Base-by-base conservation (phyloP, 768 basidiomycete species). In the Tulasnella sp. region DNA sequence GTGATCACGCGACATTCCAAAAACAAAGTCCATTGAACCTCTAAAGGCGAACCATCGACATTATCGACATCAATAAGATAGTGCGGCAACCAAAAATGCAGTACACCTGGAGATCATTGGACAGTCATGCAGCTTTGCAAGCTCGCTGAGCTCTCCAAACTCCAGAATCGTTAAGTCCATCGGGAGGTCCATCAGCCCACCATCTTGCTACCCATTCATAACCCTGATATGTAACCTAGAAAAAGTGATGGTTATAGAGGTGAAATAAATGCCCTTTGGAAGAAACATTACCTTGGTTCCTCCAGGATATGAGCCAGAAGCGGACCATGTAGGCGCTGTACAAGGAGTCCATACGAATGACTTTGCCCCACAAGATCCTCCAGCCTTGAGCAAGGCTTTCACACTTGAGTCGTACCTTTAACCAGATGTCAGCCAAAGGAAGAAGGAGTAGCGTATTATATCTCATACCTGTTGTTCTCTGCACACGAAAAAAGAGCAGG, bases 141-240 rank as follows among this genome's bases (percentile, higher is more conserved):
- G 55, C 45, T 15, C 22, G 45, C n/a, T 51, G n/a, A 13, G 55
- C 48, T 9, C 35, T 43, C 57, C 55, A 56, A 25, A 40, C 53
- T 2, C 48, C 48, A 19, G 33, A 49, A 19, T 48, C 40, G 20
- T 43, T 45, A 32, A 32, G 37, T 24, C 45, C 44, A 10, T 16
- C 39, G 4, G 55, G 57, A n/a, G 52, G 20, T 13, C 41, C 37
- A 8, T 29, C 37, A 4, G 55, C 51, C 25, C 20, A 58, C 24
- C 35, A 54, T 35, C 41, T 54, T 4, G 53, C 53, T 13, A 25
- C 15, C 48, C 54, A 57, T 25, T 56, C 42, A 39, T 57, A 54
- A 25, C 54, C 32, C 24, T 25, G 15, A 27, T 53, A 39, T 15
- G 52, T 16, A 6, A 53, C 25, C 29, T 32, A 28, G 10, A 13